phyloP scores from a whole-genome alignment of 306 rosid genomes.

The Geum urbanum region DNA sequence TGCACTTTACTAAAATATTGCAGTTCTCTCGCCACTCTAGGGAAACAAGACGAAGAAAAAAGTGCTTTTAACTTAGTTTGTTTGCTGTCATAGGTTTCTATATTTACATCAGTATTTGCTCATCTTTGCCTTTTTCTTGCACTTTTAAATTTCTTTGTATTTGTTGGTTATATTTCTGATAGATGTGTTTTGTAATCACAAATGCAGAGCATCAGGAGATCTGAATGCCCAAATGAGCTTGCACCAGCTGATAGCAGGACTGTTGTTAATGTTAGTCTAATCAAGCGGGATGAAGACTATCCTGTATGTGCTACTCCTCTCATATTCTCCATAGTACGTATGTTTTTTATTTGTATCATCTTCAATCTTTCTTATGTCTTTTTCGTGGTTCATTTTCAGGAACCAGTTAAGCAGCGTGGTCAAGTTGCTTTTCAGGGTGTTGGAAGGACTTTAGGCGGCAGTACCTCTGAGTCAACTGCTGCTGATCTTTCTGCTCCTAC shows the following conservation, averaged over 20 bases:
- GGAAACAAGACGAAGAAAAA: not conserved
- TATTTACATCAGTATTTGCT: not conserved
- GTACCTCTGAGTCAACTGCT: conserved; percentile 35
- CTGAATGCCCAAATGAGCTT: conserved; percentile 89
- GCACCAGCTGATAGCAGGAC: conserved; percentile 59
- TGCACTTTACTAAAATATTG: too few relatives aligned
- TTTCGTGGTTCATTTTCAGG: conserved; percentile 39
- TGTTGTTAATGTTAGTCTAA: conserved; percentile 59
- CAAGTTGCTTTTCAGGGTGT: conserved; percentile 61
- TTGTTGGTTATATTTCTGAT: not conserved
- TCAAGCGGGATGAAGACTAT: conserved; percentile 66
- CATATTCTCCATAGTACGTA: conserved; percentile 15
- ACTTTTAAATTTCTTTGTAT: not conserved
- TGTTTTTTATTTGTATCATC: not conserved
- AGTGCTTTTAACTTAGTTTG: not conserved
- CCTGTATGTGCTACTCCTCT: conserved; percentile 44
- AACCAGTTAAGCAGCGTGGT: conserved; percentile 47
- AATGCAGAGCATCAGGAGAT: conserved; percentile 77
- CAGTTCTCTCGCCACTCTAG: too few relatives aligned
- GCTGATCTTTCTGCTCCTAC: conserved; percentile 25
- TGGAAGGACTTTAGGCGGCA: conserved; percentile 80
- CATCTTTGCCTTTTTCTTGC: not conserved
- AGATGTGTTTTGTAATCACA: not conserved
- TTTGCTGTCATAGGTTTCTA: not conserved
- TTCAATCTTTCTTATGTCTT: not conserved